Evolutionary conservation across 495 filamentous ascomycete species (phyloP).

Genomic region (Hyphodiscus hymeniophilus): DNA sequence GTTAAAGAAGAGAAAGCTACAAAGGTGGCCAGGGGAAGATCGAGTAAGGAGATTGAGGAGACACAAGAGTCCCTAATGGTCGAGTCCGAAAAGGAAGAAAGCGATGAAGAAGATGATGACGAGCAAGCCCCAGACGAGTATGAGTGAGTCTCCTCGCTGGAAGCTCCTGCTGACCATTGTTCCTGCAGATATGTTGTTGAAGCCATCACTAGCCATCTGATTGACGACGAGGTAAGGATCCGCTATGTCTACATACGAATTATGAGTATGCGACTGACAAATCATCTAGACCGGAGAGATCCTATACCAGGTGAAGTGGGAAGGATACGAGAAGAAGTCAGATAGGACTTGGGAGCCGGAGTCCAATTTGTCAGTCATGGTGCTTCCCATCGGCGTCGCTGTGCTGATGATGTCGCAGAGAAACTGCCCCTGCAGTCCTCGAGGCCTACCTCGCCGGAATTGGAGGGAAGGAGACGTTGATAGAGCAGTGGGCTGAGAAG

Average conservation of each 20-base stretch:
- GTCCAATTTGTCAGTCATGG: conserved; percentile 42
- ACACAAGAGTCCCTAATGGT: conserved; percentile 22
- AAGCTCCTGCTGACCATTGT: conserved; percentile 1
- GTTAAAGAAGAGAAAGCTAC: conserved; percentile 25
- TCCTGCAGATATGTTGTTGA: conserved; percentile 45
- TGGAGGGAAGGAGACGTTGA: conserved; percentile 46
- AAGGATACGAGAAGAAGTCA: conserved; percentile 48
- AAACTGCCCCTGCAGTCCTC: conserved; percentile 35
- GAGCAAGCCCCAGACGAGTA: conserved; percentile 37
- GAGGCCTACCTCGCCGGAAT: conserved; percentile 35
- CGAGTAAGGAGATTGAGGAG: conserved; percentile 32
- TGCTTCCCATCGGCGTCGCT: neutral
- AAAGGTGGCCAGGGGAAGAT: conserved; percentile 9
- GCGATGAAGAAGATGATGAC: conserved; percentile 30
- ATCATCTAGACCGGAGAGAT: conserved; percentile 26
- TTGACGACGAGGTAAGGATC: conserved; percentile 37
- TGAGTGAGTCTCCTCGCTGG: conserved; percentile 2
- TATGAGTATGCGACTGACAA: conserved; percentile 9
- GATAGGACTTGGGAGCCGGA: conserved; percentile 56
- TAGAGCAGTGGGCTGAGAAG: conserved; percentile 30
- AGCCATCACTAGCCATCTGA: conserved; percentile 43
- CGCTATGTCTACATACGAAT: conserved; percentile 6
- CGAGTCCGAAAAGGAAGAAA: conserved; percentile 26
- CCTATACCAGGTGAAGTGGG: conserved; percentile 52
- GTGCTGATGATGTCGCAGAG: conserved; percentile 16